These are phyloP conservation scores for Leccinum disarticulatum DNA, from an alignment of 768 basidiomycete species.

Conservation along the genomic window DNA sequence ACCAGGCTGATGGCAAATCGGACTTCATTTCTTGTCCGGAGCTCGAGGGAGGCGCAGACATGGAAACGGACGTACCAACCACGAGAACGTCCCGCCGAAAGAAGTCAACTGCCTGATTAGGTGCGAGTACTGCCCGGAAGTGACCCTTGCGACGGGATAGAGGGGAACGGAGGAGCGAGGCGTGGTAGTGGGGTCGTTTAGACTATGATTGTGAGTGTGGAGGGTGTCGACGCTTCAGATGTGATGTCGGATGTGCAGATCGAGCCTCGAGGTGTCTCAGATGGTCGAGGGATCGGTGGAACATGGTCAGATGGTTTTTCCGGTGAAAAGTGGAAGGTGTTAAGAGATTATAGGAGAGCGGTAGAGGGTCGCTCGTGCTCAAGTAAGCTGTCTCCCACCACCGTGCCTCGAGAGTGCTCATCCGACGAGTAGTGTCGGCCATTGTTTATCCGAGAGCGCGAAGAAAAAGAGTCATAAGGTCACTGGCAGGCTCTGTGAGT, in stretches of 20 bases:
- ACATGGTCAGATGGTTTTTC: not conserved
- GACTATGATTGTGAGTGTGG: too few species aligned
- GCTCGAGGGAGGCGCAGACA: not conserved
- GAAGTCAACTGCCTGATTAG: conserved; percentile 24
- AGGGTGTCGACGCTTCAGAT: conserved; percentile 13
- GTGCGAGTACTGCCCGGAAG: conserved; percentile 22
- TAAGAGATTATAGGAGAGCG: not conserved
- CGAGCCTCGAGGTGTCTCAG: not conserved
- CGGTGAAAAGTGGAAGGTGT: not conserved
- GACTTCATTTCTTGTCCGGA: too few species aligned
- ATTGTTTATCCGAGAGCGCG: too few species aligned
- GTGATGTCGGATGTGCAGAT: conserved; percentile 9
- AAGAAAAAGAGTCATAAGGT: too few species aligned
- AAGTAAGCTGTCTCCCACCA: not conserved
- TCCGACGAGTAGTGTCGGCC: too few species aligned
- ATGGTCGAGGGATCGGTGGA: conserved; percentile 7
- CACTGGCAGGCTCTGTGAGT: too few species aligned
- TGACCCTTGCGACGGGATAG: conserved; percentile 24
- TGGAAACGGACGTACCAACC: not conserved
- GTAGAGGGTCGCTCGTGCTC: conserved; percentile 9
- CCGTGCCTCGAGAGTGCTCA: too few species aligned
- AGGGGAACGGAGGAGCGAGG: conserved; percentile 26
- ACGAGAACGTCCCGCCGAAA: conserved; percentile 22
- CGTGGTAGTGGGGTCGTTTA: conserved; percentile 18
- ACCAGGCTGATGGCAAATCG: too few species aligned